These are phyloP conservation scores for Pseudofabraea citricarpa DNA, from an alignment of 2,329 filamentous ascomycete genomes.

Conservation along the genomic window DNA sequence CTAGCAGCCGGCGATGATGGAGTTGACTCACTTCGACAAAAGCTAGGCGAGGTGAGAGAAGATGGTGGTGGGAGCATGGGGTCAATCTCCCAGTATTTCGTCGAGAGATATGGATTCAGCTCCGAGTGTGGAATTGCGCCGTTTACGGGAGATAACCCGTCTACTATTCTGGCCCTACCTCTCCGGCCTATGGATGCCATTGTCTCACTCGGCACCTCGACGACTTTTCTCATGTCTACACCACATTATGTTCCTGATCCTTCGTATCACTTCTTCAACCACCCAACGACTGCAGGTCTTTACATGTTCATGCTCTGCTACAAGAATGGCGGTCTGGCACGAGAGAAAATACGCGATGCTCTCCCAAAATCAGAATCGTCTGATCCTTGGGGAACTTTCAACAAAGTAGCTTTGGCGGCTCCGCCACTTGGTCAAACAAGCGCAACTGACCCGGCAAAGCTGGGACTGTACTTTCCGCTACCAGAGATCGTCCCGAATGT, in stretches of 20 bases:
- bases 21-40: constrained; percentile 61
- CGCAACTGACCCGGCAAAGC: constrained; percentile 58
- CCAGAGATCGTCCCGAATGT: constrained; percentile 96
- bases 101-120: constrained; percentile 71
- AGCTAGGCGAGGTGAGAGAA: constrained; percentile 73
- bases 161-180: constrained; percentile 88
- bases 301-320: constrained; percentile 99
- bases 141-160: constrained; percentile 94
- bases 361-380: constrained; percentile 52
- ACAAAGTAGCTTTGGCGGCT: constrained; percentile 63
- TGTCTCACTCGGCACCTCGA: constrained; percentile 89
- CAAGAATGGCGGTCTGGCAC: constrained; percentile 93
- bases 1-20: constrained; percentile 61
- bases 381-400: constrained; percentile 75
- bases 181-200: constrained; percentile 86
- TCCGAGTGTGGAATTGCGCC: constrained; percentile 71
- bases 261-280: constrained; percentile 96
- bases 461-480: constrained; percentile 92
- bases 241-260: constrained; percentile 86
- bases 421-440: constrained; percentile 62
- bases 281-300: constrained; percentile 81
- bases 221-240: constrained; percentile 96
- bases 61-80: constrained; percentile 82
- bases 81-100: constrained; percentile 72
- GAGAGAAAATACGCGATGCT: constrained; percentile 81